Evolutionary conservation across 106 monocot genomes (phyloP).

Genomic region (Vanilla planifolia): DNA sequence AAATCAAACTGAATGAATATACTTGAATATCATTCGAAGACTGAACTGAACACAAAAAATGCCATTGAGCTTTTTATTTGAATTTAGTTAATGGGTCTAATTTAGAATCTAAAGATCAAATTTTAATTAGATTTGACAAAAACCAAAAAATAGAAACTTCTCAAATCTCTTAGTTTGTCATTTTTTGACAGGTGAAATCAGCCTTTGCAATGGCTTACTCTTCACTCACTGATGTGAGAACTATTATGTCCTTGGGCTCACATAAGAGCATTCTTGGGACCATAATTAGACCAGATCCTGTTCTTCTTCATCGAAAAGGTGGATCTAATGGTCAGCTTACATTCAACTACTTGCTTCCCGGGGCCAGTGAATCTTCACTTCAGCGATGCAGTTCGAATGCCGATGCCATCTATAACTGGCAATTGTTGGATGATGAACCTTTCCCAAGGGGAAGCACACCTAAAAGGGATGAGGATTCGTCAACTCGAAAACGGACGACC

Average conservation of each 20-base stretch:
- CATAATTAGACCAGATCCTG: constrained; percentile 76
- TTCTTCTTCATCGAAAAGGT: constrained; percentile 67
- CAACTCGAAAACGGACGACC: constrained; percentile 22
- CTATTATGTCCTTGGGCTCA: constrained; percentile 36
- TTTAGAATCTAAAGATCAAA: no score
- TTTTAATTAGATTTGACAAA: no score
- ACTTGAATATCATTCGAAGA: no score
- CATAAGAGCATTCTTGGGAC: constrained; percentile 71
- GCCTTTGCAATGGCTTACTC: constrained; percentile 84
- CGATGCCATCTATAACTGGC: constrained; percentile 61
- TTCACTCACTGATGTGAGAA: constrained; percentile 48
- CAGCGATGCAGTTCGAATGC: constrained; percentile 16
- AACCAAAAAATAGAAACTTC: neutral
- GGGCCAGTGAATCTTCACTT: constrained; percentile 37
- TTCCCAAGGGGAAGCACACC: constrained; percentile 44
- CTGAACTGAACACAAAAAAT: no score
- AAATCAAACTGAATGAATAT: no score
- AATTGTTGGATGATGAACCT: constrained; percentile 75
- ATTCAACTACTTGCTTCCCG: constrained; percentile 50
- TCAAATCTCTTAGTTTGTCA: neutral
- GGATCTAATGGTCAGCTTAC: constrained; percentile 41
- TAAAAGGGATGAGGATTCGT: constrained; percentile 4
- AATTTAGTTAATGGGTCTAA: no score
- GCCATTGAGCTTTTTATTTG: no score
- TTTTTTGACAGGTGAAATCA: constrained; percentile 59